These are phyloP conservation scores for Drechslerella stenobrocha DNA, from an alignment of 2,329 filamentous ascomycete species.

Conservation along the genomic window DNA sequence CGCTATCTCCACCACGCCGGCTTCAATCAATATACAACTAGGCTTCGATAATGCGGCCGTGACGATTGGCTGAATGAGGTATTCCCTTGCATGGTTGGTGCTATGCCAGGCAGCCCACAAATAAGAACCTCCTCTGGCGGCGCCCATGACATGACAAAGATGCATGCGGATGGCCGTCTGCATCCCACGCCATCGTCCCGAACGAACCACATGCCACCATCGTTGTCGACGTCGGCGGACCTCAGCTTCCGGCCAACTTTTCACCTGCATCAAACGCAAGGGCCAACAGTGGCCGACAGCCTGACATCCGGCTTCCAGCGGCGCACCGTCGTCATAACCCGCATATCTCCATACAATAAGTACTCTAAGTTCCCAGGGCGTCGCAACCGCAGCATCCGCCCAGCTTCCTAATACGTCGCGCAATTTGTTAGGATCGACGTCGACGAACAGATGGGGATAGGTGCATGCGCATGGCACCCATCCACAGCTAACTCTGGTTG, in stretches of 20 bases:
- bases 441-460: constrained; percentile 19
- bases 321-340: neutral
- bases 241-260: constrained; percentile 22
- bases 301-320: constrained; percentile 36
- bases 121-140: constrained; percentile 10
- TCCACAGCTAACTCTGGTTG: constrained; percentile 4
- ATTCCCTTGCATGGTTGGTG: neutral
- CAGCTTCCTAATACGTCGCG: constrained; percentile 5
- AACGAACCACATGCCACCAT: neutral
- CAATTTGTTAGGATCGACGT: neutral
- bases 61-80: neutral
- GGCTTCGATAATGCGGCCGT: no score
- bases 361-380: neutral
- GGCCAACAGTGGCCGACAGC: constrained; percentile 10
- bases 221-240: constrained; percentile 4
- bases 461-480: constrained; percentile 21
- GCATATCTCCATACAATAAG: neutral
- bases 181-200: neutral
- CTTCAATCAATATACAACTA: no score
- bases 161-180: neutral
- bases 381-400: constrained; percentile 3
- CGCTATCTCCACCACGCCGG: no score
- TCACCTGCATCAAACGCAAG: constrained; percentile 2
- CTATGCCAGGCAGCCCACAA: neutral
- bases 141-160: constrained; percentile 28